Conservation (phyloP, 2,329 filamentous ascomycete species). For the Botrytis sinoallii region DNA sequence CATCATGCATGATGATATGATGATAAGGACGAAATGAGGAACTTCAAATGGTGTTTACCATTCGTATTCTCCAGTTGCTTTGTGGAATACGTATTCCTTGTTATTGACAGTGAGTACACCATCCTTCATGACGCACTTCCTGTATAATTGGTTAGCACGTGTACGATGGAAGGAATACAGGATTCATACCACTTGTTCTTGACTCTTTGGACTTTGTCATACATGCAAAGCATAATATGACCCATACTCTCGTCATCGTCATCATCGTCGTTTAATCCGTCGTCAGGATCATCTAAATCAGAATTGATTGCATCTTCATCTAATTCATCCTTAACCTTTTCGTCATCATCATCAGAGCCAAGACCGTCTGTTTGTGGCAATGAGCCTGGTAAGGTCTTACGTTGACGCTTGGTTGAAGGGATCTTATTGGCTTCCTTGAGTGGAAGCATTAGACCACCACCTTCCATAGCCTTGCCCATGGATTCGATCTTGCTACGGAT, state of each 20-base stretch:
- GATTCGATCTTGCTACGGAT: slow-evolving; percentile 67
- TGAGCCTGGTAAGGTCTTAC: slow-evolving; percentile 27
- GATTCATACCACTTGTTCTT: slow-evolving; percentile 87
- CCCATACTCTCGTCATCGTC: slow-evolving; percentile 81
- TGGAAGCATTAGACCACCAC: slow-evolving; percentile 72
- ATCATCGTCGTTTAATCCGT: slow-evolving; percentile 77
- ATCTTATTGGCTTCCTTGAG: slow-evolving; percentile 43
- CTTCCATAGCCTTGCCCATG: slow-evolving; percentile 67
- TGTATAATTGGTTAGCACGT: slow-evolving; percentile 39
- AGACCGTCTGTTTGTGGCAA: slow-evolving; percentile 55
- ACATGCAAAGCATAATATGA: slow-evolving; percentile 97
- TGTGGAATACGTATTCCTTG: slow-evolving; percentile 97
- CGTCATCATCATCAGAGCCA: slow-evolving; percentile 56
- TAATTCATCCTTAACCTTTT: slow-evolving; percentile 54
- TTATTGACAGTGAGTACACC: slow-evolving; percentile 90
- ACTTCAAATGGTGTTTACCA: slow-evolving; percentile 59
- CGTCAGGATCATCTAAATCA: slow-evolving; percentile 92
- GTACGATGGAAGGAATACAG: background rate
- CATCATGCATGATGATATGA: background rate
- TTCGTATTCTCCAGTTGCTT: slow-evolving; percentile 95
- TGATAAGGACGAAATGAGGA: background rate
- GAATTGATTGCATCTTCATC: slow-evolving; percentile 99
- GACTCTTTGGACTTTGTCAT: slow-evolving; percentile 97
- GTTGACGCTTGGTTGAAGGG: slow-evolving; percentile 38
- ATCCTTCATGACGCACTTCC: slow-evolving; percentile 98